Evolutionary conservation across 495 filamentous ascomycete genomes (phyloP).

Genomic region (Trichocladium antarcticum): DNA sequence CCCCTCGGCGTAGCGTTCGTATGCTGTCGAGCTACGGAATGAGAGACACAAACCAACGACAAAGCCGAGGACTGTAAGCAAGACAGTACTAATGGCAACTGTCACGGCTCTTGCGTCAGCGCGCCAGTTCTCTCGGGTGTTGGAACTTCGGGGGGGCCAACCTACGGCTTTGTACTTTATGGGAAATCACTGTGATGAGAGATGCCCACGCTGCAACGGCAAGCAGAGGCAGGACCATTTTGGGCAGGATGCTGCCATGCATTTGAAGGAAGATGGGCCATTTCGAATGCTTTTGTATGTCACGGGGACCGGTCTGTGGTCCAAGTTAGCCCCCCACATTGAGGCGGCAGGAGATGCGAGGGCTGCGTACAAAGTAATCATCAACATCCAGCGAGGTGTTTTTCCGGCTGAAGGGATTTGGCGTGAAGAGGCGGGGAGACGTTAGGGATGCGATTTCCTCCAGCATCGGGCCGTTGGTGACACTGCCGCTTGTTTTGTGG

Average conservation of each 20-base stretch:
- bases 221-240: slow-evolving; percentile 64
- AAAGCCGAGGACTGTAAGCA: slow-evolving; percentile 82
- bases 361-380: slow-evolving; percentile 42
- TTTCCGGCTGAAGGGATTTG: slow-evolving; percentile 38
- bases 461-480: not conserved
- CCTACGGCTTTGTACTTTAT: not conserved
- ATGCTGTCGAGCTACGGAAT: slow-evolving; percentile 76
- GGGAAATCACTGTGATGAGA: slow-evolving; percentile 40
- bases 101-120: no score
- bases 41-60: slow-evolving; percentile 74
- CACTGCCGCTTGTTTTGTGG: slow-evolving; percentile 2
- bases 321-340: not conserved
- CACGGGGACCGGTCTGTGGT: slow-evolving; percentile 48
- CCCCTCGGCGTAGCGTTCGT: slow-evolving; percentile 71
- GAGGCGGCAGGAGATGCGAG: not conserved
- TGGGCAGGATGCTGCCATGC: slow-evolving; percentile 69
- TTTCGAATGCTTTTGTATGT: slow-evolving; percentile 67
- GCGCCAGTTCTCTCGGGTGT: no score
- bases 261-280: slow-evolving; percentile 69
- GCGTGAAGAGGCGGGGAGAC: slow-evolving; percentile 27
- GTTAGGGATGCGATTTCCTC: slow-evolving; percentile 23
- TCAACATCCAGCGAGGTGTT: slow-evolving; percentile 38
- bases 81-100: slow-evolving; percentile 53
- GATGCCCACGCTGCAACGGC: slow-evolving; percentile 60
- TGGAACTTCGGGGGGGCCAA: no score